A percentile compares a stretch with the other conserved stretches of the same genome.
phyloP scores from a whole-genome alignment of 371 early-diverging fungal species.

The Rhizopus arrhizus region DNA sequence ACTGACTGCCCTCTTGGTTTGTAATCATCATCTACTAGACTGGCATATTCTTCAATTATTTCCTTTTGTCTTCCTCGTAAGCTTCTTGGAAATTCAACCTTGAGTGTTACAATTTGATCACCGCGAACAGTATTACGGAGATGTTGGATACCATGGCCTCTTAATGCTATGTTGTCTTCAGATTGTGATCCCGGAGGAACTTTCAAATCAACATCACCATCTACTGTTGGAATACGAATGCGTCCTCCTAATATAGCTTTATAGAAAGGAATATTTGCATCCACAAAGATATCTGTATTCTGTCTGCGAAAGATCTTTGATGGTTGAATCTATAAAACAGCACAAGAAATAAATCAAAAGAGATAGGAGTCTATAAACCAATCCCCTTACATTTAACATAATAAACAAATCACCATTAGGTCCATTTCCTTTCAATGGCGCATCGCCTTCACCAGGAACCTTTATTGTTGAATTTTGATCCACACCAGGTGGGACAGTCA shows the following conservation, averaged over 20 bases:
- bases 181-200: conserved; percentile 88
- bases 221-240: conserved; percentile 85
- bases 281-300: conserved; percentile 74
- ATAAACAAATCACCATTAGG: conserved; percentile 83
- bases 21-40: conserved; percentile 39
- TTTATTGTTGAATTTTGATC: conserved; percentile 51
- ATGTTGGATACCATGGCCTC: conserved; percentile 72
- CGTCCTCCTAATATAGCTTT: conserved; percentile 87
- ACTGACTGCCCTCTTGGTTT: conserved; percentile 22
- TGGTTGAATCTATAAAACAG: conserved; percentile 40
- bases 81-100: conserved; percentile 75
- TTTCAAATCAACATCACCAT: conserved; percentile 89
- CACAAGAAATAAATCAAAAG: conserved; percentile 18
- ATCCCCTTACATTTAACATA: conserved; percentile 43
- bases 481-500: conserved; percentile 81
- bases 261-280: conserved; percentile 77
- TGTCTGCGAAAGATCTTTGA: conserved; percentile 78
- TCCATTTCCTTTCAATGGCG: conserved; percentile 68
- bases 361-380: conserved; percentile 12
- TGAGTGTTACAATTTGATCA: conserved; percentile 86
- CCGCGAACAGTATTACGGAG: conserved; percentile 63
- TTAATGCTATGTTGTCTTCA: conserved; percentile 75
- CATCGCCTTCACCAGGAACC: conserved; percentile 82
- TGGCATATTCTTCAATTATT: conserved; percentile 39
- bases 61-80: conserved; percentile 43